A percentile compares a stretch with the other conserved stretches of the same genome.
Evolutionary conservation across 805 yeast species (phyloP).

Genomic region (Ogataea dorogensis): DNA sequence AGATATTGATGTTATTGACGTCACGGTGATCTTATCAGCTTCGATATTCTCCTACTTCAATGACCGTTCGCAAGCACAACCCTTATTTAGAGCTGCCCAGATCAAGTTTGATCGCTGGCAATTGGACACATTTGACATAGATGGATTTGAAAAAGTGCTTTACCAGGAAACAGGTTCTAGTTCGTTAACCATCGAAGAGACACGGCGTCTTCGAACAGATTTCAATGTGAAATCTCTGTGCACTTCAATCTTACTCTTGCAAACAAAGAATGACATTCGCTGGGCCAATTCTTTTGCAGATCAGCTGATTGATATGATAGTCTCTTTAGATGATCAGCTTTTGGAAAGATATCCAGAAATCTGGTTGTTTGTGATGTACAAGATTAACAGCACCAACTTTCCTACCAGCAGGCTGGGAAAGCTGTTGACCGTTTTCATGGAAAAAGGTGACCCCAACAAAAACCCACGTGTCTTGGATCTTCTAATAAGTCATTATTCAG

Average conservation of each 20-base stretch:
- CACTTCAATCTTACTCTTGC: conserved; percentile 27
- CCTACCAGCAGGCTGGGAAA: conserved; percentile 15
- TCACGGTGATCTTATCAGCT: conserved; percentile 31
- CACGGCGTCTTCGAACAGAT: conserved; percentile 26
- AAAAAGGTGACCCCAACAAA: conserved; percentile 6
- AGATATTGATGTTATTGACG: conserved; percentile 21
- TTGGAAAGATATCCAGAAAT: conserved; percentile 29
- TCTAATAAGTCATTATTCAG: conserved; percentile 20
- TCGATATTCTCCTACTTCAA: conserved; percentile 27
- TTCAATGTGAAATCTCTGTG: conserved; percentile 31
- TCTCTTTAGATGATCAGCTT: conserved; percentile 19
- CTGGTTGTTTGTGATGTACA: conserved; percentile 31
- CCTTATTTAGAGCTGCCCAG: conserved; percentile 30
- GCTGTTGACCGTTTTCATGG: conserved; percentile 22
- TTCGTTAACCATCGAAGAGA: conserved; percentile 16
- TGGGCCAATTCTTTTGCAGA: conserved; percentile 16
- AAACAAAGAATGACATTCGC: conserved; percentile 12
- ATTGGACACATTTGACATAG: conserved; percentile 32
- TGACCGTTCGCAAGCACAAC: conserved; percentile 24
- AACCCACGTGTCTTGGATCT: conserved; percentile 26
- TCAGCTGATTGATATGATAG: conserved; percentile 20
- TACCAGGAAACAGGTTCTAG: conserved; percentile 1
- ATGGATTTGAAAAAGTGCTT: conserved; percentile 30
- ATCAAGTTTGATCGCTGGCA: conserved; percentile 34
- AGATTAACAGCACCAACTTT: conserved; percentile 21